Base-by-base conservation (phyloP, 2,329 filamentous ascomycete genomes). In the Simplicillium sp. region DNA sequence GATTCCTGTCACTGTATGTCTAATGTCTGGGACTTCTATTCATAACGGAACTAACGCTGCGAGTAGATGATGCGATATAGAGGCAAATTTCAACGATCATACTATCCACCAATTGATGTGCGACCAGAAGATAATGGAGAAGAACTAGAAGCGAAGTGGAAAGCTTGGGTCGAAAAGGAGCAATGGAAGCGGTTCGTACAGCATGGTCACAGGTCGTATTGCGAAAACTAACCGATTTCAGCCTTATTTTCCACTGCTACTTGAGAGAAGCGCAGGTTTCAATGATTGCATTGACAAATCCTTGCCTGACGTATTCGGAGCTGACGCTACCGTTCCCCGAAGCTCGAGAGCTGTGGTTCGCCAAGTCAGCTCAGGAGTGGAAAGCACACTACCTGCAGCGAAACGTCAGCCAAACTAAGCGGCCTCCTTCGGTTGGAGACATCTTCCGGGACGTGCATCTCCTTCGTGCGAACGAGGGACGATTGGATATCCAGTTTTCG, bases 271-370 rank as follows among this genome's bases (percentile, higher is more conserved):
- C 78, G 0, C 78, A 84, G 45, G 69, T 74, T 4, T 84, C 82
- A 2, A 81, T 87, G 63, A 75, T 77, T 2, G 67, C 82, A 4
- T 65, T 83, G 40, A 77, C 73, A 16, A 80, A 74, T 44, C 78
- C 80, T 0, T 62, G 77, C 15, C 75, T 86, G 47, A 82, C 81
- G 0, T 87, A 84, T 50, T 70, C 79, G 1, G 83, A 87, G 50
- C 61, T 87, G 37, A 75, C 75, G 4, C 60, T 86, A 3, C 80
- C 81, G 2, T 57, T 87, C 1, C 82, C 83, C 0, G 74, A 73
- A 44, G 64, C 75, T 0, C 68, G 71, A 40, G 67, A 73, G 11
- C 56, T 87, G 2, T 88, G 83, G 83, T 69, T 75, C 37, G 82
- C 83, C 2, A 68, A 70, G 25, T 71, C 71, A 1, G 79, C 82